phyloP scores from a whole-genome alignment of 805 yeast species.

The Nakazawaea siamensis region DNA sequence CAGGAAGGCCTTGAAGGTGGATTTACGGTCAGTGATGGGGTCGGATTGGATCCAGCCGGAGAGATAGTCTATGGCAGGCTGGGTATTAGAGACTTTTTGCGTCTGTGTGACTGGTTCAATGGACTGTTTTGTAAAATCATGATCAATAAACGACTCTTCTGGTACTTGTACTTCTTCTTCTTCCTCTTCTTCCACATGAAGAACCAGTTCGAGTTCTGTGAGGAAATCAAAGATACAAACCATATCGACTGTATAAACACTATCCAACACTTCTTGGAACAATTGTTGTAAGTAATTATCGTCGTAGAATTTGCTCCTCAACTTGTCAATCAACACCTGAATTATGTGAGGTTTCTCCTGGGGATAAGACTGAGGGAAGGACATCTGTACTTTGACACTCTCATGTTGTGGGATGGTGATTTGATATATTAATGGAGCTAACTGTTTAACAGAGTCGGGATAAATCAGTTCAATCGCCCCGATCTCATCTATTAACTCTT shows the following conservation, averaged over 20 bases:
- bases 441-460: conserved; percentile 46
- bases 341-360: conserved; percentile 50
- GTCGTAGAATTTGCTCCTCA: conserved; percentile 18
- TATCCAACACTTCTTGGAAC: conserved; percentile 43
- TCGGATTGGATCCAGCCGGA: conserved; percentile 74
- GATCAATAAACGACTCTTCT: neutral
- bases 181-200: conserved; percentile 27
- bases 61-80: conserved; percentile 32
- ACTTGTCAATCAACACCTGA: conserved; percentile 32
- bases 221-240: conserved; percentile 79
- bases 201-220: conserved; percentile 52
- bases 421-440: conserved; percentile 33
- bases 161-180: conserved; percentile 13
- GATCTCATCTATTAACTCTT: conserved; percentile 62
- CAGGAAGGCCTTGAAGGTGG: conserved; percentile 78
- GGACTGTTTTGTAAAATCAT: neutral
- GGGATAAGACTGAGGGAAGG: conserved; percentile 72
- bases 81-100: neutral
- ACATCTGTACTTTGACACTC: conserved; percentile 50
- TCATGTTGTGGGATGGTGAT: conserved; percentile 57
- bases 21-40: conserved; percentile 73
- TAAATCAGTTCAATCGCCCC: conserved; percentile 83
- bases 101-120: neutral
- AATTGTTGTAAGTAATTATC: conserved; percentile 38
- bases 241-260: conserved; percentile 46